Percentiles rank a stretch among this genome's conserved stretches.
These are phyloP conservation scores for Durotheca rogersii DNA, from an alignment of 495 filamentous ascomycete genomes.

Conservation along the genomic window DNA sequence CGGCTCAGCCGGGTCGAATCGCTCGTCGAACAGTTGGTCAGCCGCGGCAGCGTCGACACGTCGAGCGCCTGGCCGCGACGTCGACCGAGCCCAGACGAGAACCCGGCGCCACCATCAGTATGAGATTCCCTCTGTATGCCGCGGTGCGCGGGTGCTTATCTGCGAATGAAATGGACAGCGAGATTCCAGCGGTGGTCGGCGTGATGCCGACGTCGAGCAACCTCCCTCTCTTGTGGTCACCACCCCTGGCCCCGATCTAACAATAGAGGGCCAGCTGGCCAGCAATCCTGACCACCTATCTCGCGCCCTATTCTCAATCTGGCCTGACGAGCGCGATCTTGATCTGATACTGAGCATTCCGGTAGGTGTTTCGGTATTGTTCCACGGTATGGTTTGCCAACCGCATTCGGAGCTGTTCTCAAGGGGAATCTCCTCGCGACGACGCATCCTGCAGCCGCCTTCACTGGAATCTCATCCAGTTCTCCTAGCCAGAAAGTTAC, in stretches of 20 bases:
- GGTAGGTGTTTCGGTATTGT: slow-evolving; percentile 27
- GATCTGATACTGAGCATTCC: slow-evolving; percentile 38
- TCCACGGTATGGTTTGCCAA: slow-evolving; percentile 32
- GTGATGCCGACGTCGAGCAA: too few species aligned
- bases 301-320: slow-evolving; percentile 36
- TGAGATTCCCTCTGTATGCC: not conserved
- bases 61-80: not conserved
- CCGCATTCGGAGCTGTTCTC: slow-evolving; percentile 25
- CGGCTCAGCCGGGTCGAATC: slow-evolving; percentile 32
- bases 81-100: not conserved
- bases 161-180: too few species aligned
- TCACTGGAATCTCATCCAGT: slow-evolving; percentile 45
- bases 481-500: slow-evolving; percentile 46
- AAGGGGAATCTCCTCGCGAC: slow-evolving; percentile 20
- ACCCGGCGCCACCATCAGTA: not conserved
- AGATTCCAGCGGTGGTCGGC: too few species aligned
- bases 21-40: slow-evolving; percentile 34
- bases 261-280: not conserved
- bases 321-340: slow-evolving; percentile 42
- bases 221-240: not conserved
- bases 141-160: too few species aligned
- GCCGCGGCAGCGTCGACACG: not conserved
- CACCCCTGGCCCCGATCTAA: not conserved
- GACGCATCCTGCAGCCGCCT: slow-evolving; percentile 40
- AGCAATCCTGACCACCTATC: slow-evolving; percentile 30